Conservation (phyloP, 805 yeast species). For the Zygoascus biomembranicola region DNA sequence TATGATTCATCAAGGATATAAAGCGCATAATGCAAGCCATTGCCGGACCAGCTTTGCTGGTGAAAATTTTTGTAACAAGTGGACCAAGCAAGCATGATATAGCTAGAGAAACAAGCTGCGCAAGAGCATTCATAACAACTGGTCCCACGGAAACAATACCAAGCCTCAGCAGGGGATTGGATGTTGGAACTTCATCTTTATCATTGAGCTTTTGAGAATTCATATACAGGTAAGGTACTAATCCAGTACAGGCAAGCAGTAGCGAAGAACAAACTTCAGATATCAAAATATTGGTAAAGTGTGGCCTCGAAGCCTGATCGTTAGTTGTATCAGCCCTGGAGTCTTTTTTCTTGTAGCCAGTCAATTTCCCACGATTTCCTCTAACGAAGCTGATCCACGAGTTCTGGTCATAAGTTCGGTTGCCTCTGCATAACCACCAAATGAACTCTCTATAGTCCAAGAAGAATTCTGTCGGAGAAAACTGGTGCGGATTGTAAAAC, state of each 20-base stretch:
- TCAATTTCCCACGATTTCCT: slow-evolving; percentile 62
- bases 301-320: slow-evolving; percentile 43
- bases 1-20: slow-evolving; percentile 43
- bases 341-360: slow-evolving; percentile 61
- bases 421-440: slow-evolving; percentile 67
- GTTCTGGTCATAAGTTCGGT: slow-evolving; percentile 41
- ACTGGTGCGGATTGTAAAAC: slow-evolving; percentile 90
- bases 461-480: slow-evolving; percentile 80
- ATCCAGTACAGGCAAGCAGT: slow-evolving; percentile 47
- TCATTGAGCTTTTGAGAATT: slow-evolving; percentile 58
- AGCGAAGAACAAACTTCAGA: slow-evolving; percentile 62
- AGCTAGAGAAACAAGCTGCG: slow-evolving; percentile 30
- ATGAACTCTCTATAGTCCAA: slow-evolving; percentile 80
- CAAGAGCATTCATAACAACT: slow-evolving; percentile 16
- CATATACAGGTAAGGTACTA: slow-evolving; percentile 56
- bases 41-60: slow-evolving; percentile 34
- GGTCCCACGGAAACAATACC: slow-evolving; percentile 28
- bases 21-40: slow-evolving; percentile 52
- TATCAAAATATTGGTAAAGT: slow-evolving; percentile 55
- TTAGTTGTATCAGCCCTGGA: slow-evolving; percentile 36
- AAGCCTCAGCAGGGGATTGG: slow-evolving; percentile 49
- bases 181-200: slow-evolving; percentile 37
- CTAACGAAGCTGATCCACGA: slow-evolving; percentile 68
- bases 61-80: slow-evolving; percentile 58
- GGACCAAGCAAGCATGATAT: slow-evolving; percentile 33